Base-by-base conservation (phyloP, 1,284 basidiomycete species). In the Pascua sp. region DNA sequence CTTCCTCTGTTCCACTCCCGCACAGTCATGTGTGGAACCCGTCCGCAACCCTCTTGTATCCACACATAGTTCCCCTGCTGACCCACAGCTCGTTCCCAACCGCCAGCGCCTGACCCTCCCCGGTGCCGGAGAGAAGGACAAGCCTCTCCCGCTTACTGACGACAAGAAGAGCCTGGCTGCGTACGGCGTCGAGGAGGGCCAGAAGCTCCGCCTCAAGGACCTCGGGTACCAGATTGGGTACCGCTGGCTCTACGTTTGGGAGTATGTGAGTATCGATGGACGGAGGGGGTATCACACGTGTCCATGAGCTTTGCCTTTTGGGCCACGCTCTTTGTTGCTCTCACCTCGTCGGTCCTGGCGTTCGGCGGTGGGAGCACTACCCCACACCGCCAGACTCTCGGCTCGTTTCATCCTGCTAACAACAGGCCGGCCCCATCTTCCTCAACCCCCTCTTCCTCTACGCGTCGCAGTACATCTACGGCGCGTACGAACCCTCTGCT, bases 391-490 rank as follows among this genome's bases (percentile, higher is more conserved):
- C 24, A 32, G 7, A 4, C 24, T 32, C 24, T 32, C 7, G 24
- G 24, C 24, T 32, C 24, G 24, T 32, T 32, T 5, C 32, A 42
- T 5, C 36, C 49, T 18, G 50, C 56, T 59, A 44, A 64, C 59
- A 12, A 5, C 62, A 95, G 92, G 79, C 81, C 51, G 96, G 96
- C 3, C 95, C 95, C 0, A 82, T 98, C 53, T 62, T 97, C 68
- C 88, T 98, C 67, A 94, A 98, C 75, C 91, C 95, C 0, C 74
- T 94, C 38, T 79, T 96, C 56, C 95, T 93, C 77, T 79, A 85
- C 69, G 83, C 87, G 63, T 75, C 71, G n/a, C 60, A 66, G 42
- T 53, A 63, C 11, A 54, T 72, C 46, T 73, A 69, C 68, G 73
- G 71, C 36, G 18, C 61, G 2, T 73, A 68, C 53, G 61, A 66